Conservation (phyloP, 129 eudicot species). For the Lactuca sativa region DNA sequence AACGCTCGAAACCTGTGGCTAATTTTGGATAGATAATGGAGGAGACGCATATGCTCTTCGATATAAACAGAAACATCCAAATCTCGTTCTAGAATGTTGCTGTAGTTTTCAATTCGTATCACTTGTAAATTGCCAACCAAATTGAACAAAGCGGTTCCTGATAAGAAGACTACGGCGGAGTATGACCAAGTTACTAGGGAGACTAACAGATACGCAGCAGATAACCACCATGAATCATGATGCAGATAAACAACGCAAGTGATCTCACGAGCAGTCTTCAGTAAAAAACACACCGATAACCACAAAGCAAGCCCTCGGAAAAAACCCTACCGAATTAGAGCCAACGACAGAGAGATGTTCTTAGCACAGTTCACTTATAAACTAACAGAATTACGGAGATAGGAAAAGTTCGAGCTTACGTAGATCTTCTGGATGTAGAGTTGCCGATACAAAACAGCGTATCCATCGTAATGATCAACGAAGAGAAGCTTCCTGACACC, state of each 20-base stretch:
- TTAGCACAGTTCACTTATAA: not conserved
- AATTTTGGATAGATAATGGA: conserved; percentile 58
- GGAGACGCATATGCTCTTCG: conserved; percentile 56
- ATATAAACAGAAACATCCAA: conserved; percentile 42
- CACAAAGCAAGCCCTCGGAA: conserved; percentile 40
- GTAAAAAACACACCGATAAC: conserved; percentile 48
- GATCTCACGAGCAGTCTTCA: conserved; percentile 55
- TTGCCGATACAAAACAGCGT: conserved; percentile 32
- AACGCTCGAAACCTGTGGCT: conserved; percentile 70
- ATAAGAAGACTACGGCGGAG: conserved; percentile 38
- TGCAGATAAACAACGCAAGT: conserved; percentile 39
- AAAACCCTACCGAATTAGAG: conserved; percentile 36
- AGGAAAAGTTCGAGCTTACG: conserved; percentile 29
- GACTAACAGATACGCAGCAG: conserved; percentile 32
- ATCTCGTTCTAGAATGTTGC: conserved; percentile 58
- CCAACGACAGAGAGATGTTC: not conserved
- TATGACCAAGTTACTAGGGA: conserved; percentile 55
- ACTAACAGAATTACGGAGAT: not conserved
- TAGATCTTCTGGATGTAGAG: conserved; percentile 42
- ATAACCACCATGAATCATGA: conserved; percentile 53
- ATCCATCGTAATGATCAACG: conserved; percentile 54
- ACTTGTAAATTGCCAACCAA: conserved; percentile 62
- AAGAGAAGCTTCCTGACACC: conserved; percentile 53
- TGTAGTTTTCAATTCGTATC: conserved; percentile 64
- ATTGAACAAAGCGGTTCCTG: conserved; percentile 56